Conservation (phyloP, 257 asterid genomes). For the Solanum microdontum region DNA sequence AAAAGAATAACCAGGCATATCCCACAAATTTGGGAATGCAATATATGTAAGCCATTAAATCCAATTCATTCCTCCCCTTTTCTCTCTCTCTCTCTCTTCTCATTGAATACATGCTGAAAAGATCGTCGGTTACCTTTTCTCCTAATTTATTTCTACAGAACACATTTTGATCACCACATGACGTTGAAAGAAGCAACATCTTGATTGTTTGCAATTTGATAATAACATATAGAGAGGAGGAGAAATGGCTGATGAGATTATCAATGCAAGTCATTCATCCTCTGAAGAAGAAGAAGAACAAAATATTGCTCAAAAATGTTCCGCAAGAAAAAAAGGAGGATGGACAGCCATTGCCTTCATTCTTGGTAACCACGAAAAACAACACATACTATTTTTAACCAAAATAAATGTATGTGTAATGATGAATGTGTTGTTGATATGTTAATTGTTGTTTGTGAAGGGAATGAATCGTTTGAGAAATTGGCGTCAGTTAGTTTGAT, state of each 20-base stretch:
- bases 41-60: not conserved
- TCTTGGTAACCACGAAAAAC: slow-evolving; percentile 34
- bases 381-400: not conserved
- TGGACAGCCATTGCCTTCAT: slow-evolving; percentile 73
- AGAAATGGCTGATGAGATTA: slow-evolving; percentile 2
- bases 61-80: not conserved
- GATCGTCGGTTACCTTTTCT: not conserved
- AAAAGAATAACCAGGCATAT: not conserved
- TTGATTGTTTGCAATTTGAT: not conserved
- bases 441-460: slow-evolving; percentile 4
- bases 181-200: not conserved
- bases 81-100: not conserved
- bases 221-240: not conserved
- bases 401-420: no score
- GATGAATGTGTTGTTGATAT: no score
- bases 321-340: slow-evolving; percentile 32
- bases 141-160: not conserved
- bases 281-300: not conserved
- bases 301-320: not conserved
- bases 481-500: slow-evolving; percentile 72
- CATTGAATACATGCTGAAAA: not conserved
- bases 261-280: slow-evolving; percentile 10
- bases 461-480: slow-evolving; percentile 84
- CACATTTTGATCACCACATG: not conserved
- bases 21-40: not conserved